phyloP scores from a whole-genome alignment of 352 stramenopile genomes.

The Phytophthora brassicae region DNA sequence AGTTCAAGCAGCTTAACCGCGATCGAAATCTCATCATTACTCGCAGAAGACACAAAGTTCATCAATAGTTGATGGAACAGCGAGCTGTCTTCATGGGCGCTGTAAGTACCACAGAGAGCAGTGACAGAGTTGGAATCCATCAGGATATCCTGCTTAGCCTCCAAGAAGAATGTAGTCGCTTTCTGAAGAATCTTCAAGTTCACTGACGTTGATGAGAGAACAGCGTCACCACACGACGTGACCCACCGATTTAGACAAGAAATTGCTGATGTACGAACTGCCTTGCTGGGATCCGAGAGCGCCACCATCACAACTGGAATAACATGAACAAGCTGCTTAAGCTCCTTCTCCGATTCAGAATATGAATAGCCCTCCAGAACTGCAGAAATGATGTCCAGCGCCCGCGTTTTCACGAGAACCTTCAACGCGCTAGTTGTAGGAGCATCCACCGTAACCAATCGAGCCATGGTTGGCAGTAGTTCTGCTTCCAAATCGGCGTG shows the following conservation, averaged over 20 bases:
- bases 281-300: constrained; percentile 45
- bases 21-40: constrained; percentile 44
- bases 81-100: constrained; percentile 28
- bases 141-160: constrained; percentile 71
- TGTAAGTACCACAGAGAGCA: constrained; percentile 54
- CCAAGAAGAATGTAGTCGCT: constrained; percentile 46
- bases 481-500: constrained; percentile 48
- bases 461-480: constrained; percentile 65
- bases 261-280: constrained; percentile 63
- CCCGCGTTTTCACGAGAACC: constrained; percentile 57
- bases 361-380: constrained; percentile 57
- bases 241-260: constrained; percentile 64
- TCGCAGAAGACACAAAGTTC: constrained; percentile 49
- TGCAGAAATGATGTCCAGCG: constrained; percentile 68
- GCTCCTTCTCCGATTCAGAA: constrained; percentile 40
- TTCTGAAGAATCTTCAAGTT: constrained; percentile 37
- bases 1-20: constrained; percentile 66
- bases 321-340: constrained; percentile 44
- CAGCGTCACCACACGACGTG: constrained; percentile 25
- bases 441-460: constrained; percentile 36
- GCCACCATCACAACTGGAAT: constrained; percentile 73
- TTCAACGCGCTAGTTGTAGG: constrained; percentile 39
- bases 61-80: constrained; percentile 52
- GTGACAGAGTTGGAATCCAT: constrained; percentile 69
- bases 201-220: constrained; percentile 20